Base-by-base conservation (phyloP, 2,329 filamentous ascomycete genomes). In the Colletotrichum sp. region DNA sequence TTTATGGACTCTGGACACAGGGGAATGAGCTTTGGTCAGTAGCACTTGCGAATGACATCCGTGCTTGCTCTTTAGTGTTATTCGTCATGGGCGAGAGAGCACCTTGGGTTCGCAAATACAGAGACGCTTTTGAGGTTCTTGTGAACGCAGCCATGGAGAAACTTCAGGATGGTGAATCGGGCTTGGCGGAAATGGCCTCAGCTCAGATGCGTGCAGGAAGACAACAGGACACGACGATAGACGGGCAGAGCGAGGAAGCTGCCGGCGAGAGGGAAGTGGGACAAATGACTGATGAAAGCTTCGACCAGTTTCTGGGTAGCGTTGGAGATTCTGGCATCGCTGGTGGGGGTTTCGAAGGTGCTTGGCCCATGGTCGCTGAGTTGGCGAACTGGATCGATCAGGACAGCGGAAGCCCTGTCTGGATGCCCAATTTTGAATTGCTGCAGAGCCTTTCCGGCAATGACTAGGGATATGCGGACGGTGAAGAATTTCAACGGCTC, bases 51-150 rank as follows among this genome's bases (percentile, higher is more conserved):
- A 87, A 89, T 77, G 87, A 89, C 63, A 84, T 89, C 65, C 86
- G 87, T 15, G 87, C 87, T 5, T 88, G 87, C 80, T 88, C 86
- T 1, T 83, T 87, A 2, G 87, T 88, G 2, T 81, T 89, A 2
- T 88, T 88, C 67, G 86, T 88, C 52, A 89, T 89, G 86, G 84
- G 86, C 7, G 88, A 89, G 77, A 84, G 87, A 34, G 87, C 87
- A 9, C 80, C 84, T 1, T 88, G 86, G 85, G 87, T 88, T 5
- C 86, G 85, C 70, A 85, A 85, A 76, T 88, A 88, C 80, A 84
- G 87, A 8, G 86, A 88, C 55, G 85, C 87, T 5, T 88, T 88
- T 69, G 87, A 88, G 71, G 72, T 87, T 3, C 83, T 88, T 4
- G 86, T 87, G 30, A 86, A 86, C 64, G 86, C 87, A 13, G 74